Base-by-base conservation (phyloP, 2,329 filamentous ascomycete genomes). In the Alternaria triticina region DNA sequence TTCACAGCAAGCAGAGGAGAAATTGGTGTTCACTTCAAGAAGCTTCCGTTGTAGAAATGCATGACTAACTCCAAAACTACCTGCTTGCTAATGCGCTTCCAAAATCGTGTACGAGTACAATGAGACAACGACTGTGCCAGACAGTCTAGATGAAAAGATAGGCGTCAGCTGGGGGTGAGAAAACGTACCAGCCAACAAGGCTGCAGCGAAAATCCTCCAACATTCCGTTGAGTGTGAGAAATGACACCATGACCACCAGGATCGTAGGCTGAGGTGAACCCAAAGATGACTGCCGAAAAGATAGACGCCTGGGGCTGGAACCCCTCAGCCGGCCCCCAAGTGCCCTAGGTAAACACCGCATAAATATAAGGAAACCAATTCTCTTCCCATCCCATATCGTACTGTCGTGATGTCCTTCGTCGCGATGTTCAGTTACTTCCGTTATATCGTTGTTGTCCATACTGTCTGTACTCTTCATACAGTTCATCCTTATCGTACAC, bases 381-480 rank as follows among this genome's bases (percentile, higher is more conserved):
- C 45, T 36, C 5, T 3, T 46, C 47, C 20, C 25, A 23, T 13
- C 6, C 8, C 6, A 12, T 25, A 47, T 36, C 40, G 52, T 46
- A 20, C 6, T 17, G 12, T 44, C 13, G 12, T 54, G 12, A 13
- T 43, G 1, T 44, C 25, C 6, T 33, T 59, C 20, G 44, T 23
- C 6, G 11, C 6, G 20, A 54, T 12, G 27, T 28, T n/a, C n/a
- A 2, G 22, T 40, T 54, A 12, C n/a, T 45, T 59, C 10, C 28
- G 22, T 54, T 9, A 23, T 17, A 10, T 33, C 10, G 22, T 23
- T 15, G 8, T 1, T 55, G 22, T 5, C 28, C 28, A 22, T 5
- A 7, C 10, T 33, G n/a, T 15, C 55, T 50, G 27, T 59, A 62
- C n/a, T 54, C 54, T 9, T 54, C 36, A 17, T 56, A 62, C 33